A percentile compares a stretch with the other conserved stretches of the same genome.
Evolutionary conservation across 2,329 filamentous ascomycete genomes (phyloP).

Genomic region (Ceratocystis huliohia): DNA sequence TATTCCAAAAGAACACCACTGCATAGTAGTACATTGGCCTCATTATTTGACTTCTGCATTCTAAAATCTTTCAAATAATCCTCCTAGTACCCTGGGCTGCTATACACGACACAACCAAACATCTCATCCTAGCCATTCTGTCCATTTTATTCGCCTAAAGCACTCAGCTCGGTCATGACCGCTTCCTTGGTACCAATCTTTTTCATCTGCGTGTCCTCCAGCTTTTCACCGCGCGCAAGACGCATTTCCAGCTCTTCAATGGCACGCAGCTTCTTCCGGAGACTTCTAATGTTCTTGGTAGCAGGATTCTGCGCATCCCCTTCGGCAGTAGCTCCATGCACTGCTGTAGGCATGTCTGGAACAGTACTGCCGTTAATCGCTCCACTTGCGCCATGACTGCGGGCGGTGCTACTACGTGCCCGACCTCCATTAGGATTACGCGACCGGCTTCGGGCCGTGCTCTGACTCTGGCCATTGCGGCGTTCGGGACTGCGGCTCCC

Average conservation of each 20-base stretch:
- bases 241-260: constrained; percentile 99
- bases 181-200: constrained; percentile 84
- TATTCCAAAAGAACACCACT: too few relatives aligned
- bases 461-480: constrained; percentile 33
- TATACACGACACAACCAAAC: not conserved
- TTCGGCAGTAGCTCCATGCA: constrained; percentile 29
- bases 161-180: constrained; percentile 72
- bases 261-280: constrained; percentile 93
- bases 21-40: too few relatives aligned
- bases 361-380: not conserved
- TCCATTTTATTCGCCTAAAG: constrained; percentile 32
- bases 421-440: constrained; percentile 36
- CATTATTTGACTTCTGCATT: too few relatives aligned
- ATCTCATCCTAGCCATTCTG: not conserved
- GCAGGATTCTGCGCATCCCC: constrained; percentile 50
- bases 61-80: too few relatives aligned
- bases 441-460: constrained; percentile 40
- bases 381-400: constrained; percentile 24
- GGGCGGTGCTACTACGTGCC: constrained; percentile 41
- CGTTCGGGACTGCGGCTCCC: constrained; percentile 56
- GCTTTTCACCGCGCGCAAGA: constrained; percentile 82
- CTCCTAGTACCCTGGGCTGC: not conserved
- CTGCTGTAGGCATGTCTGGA: constrained; percentile 23
- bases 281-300: constrained; percentile 85
- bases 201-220: constrained; percentile 96